Base-by-base conservation (phyloP, 495 filamentous ascomycete species). In the Xeromyces bisporus region DNA sequence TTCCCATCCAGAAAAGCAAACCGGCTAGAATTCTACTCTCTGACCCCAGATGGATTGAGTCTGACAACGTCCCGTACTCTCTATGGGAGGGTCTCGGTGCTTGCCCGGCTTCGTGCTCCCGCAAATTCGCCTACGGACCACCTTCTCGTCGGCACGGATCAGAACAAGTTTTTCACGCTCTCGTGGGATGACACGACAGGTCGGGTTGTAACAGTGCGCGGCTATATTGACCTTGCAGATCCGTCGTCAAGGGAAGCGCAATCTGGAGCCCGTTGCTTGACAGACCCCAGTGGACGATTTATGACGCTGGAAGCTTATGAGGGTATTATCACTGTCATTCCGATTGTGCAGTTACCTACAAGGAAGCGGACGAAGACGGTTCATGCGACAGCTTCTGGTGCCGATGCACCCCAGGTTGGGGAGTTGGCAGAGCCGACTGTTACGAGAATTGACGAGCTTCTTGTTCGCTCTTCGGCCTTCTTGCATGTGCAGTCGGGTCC, bases 141-240 rank as follows among this genome's bases (percentile, higher is more conserved):
- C 41, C 71, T 99, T 40, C 92, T 99, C 48, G 66, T 99, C 37
- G 87, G 81, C 18, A 94, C 89, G 7, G 77, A 92, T 45, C 74
- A 80, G 32, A 80, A 76, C 42, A 74, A 77, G 35, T 94, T 92
- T 54, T 93, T 93, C 47, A 89, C 82, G 4, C 53, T 93, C 10
- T 71, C 64, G 0, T 99, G 89, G 89, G 75, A 93, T 52, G 36
- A 60, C 8, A 43, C 66, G 6, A 63, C 48, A n/a, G 57, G 60
- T 14, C 58, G 66, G 36, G 53, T 92, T 1, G 66, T 67, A 17
- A 91, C 82, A 10, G 62, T 78, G 23, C 69, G 79, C 34, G 65
- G 53, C 15, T 80, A 72, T 39, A 67, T 74, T 31, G 80, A 92
- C 41, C 58, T 77, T 6, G 65, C 77, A 6, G 84, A 93, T 47